Base-by-base conservation (phyloP, 148 eudicot species). In the Arbutus unedo region DNA sequence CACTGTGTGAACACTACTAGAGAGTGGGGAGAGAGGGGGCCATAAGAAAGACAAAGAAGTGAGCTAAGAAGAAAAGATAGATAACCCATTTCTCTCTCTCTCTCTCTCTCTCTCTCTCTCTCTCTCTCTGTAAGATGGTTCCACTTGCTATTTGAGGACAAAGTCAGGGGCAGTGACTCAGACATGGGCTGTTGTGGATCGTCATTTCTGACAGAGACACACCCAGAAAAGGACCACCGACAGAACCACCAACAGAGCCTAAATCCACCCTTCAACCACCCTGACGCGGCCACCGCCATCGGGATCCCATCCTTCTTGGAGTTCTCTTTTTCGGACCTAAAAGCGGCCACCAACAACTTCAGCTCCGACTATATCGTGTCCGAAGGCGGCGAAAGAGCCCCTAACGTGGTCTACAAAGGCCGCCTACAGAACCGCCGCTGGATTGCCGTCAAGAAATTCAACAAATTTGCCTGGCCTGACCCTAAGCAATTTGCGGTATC, bases 361-460 rank as follows among this genome's bases (percentile, higher is more conserved):
- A 92, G 89, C 78, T 38, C 90, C 13, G 96, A 91, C 2, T 86
- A 75, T 76, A 93, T 94, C 53, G 98, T 91, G 55, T 94, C 96
- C 8, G 93, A 93, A 48, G 91, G 96, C 83, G 95, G 96, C 70
- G 93, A 93, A 54, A 89, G 91, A 75, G 95, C 95, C 11, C 91
- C 92, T 21, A 93, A 93, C 83, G 81, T 91, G 77, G 98, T 93
- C 13, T 94, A 94, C 82, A 93, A 91, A 82, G 96, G 98, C 19
- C 88, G 86, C 25, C 82, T 94, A 8, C 87, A 90, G 62, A 90
- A 88, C 78, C 89, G 88, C 18, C 91, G 89, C 25, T 94, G 91
- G 93, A 93, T 94, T 81, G 96, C 96, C 51, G 95, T 94, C 74
- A 94, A 94, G 86, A 93, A 91, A 87, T 94, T 94, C 64, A 85